These are phyloP conservation scores for Chenopodium berlandieri DNA, from an alignment of 148 eudicot species.

Conservation along the genomic window DNA sequence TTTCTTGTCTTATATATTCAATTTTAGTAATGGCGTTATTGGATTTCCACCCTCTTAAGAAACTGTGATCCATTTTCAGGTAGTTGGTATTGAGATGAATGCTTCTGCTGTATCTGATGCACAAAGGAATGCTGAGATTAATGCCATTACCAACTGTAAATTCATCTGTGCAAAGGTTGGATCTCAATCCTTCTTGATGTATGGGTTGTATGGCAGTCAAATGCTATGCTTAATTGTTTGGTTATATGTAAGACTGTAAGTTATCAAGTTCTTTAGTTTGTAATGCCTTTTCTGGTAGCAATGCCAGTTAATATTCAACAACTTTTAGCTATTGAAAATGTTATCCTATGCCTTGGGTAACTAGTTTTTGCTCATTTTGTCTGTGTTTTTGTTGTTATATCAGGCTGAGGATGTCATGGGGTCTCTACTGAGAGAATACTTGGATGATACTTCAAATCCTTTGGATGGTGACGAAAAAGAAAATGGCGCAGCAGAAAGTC, in stretches of 20 bases:
- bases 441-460: conserved; percentile 33
- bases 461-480: conserved; percentile 34
- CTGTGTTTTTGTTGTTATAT: background rate
- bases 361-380: background rate
- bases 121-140: conserved; percentile 83
- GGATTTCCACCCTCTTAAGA: background rate
- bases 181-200: background rate
- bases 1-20: background rate
- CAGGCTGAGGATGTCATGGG: conserved; percentile 91
- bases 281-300: background rate
- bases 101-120: conserved; percentile 95
- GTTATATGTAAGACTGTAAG: background rate
- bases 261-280: background rate
- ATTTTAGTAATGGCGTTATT: background rate
- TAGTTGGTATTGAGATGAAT: conserved; percentile 98
- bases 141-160: conserved; percentile 84
- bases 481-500: conserved; percentile 27
- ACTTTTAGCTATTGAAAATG: background rate
- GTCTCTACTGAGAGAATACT: conserved; percentile 69
- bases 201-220: background rate
- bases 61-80: conserved; percentile 43
- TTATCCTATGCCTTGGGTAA: background rate
- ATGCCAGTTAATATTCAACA: background rate
- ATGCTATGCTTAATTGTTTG: background rate
- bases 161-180: conserved; percentile 88